phyloP scores from a whole-genome alignment of 2,329 filamentous ascomycete genomes.

The Ambrosiella xylebori region DNA sequence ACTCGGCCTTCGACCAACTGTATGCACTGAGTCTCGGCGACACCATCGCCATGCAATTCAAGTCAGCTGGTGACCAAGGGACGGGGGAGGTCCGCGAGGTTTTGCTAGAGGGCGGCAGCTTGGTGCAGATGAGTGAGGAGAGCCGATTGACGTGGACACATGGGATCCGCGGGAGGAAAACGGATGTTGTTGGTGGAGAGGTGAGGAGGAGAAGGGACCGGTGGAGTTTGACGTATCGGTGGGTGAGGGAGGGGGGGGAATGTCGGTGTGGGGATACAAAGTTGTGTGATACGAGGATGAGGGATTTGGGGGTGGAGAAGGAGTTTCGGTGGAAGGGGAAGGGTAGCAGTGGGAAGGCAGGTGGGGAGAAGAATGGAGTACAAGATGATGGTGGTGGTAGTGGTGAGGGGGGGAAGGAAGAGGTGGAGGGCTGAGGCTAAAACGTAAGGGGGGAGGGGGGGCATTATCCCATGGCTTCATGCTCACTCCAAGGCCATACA shows the following conservation, averaged over 20 bases:
- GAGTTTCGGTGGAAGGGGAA: conserved; percentile 32
- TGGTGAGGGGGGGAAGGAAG: not conserved
- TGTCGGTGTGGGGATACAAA: conserved; percentile 34
- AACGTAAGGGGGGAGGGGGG: no score
- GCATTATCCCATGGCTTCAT: no score
- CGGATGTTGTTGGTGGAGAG: conserved; percentile 30
- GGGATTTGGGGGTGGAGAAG: conserved; percentile 27
- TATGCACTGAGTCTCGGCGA: conserved; percentile 28
- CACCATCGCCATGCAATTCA: conserved; percentile 29
- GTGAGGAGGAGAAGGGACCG: conserved; percentile 24
- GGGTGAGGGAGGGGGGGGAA: conserved; percentile 27
- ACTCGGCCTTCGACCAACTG: conserved; percentile 28
- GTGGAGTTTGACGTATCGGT: conserved; percentile 40
- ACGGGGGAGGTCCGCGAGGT: conserved; percentile 22
- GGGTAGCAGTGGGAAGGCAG: not conserved
- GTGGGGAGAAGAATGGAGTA: not conserved
- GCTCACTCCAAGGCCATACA: no score
- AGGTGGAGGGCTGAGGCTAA: not conserved
- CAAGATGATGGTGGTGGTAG: not conserved
- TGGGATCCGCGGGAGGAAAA: conserved; percentile 36
- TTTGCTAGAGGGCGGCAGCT: conserved; percentile 30
- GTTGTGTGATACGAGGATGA: conserved; percentile 35
- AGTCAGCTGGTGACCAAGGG: conserved; percentile 16
- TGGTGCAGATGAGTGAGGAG: conserved; percentile 34
- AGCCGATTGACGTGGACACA: conserved; percentile 38